Evolutionary conservation across 352 stramenopile genomes (phyloP), one percentile per base, ranked within the genome.

Genomic region (Globisporangium spinosum): DNA sequence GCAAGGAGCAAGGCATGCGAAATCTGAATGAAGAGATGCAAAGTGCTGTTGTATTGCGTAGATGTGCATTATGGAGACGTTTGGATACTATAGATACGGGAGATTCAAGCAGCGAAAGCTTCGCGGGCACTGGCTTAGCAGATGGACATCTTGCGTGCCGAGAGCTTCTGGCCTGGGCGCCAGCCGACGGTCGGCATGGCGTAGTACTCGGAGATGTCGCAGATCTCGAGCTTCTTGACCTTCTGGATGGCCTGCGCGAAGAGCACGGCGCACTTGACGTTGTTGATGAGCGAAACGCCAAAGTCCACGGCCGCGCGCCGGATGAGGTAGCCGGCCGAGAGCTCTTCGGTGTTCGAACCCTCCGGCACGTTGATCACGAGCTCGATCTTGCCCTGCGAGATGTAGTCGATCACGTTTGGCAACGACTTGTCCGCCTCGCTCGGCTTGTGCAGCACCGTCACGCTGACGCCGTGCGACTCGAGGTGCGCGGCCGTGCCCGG

Each of bases 171-270:
- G 60, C 84, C 86, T 0, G 83, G 82, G 54, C 84, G 83, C 86
- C 86, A 94, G 59, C 84, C 86, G 68, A 93, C 84, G 27, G 83
- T 93, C 29, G 84, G 86, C 86, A 94, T 93, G 43, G 84, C 82
- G 71, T 94, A 92, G 73, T 94, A 93, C 71, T 93, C 82, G 56
- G 75, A 69, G 65, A 92, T 91, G 76, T 90, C 88, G 79, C 82
- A 99, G 64, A 98, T 98, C 79, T 99, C 97, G 67, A 99, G 85
- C 74, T 98, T 98, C 73, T 91, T 94, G 23, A 93, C 85, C 73
- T 94, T 92, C 71, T 97, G 82, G 71, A 98, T 94, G 12, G 91
- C 76, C 63, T 97, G 88, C 49, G 95, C 91, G 73, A 98, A 97
- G 55, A 98, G 81, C 80, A 97, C 91, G 65, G 97, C 91, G 56